A percentile compares a stretch with the other conserved stretches of the same genome.
Conservation (phyloP, 768 basidiomycete genomes). For the Aureoboletus auriporus region DNA sequence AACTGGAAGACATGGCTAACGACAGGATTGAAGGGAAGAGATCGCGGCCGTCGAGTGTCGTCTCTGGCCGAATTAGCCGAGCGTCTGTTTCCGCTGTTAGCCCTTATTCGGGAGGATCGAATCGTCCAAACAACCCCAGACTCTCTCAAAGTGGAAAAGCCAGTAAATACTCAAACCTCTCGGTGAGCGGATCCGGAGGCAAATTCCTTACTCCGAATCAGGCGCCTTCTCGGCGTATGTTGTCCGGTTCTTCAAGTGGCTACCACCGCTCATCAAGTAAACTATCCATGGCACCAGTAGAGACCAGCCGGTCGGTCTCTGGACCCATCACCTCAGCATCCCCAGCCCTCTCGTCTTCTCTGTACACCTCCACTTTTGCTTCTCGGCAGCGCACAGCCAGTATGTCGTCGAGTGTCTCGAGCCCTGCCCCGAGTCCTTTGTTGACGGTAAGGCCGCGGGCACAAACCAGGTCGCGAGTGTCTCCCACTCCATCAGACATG, state of each 20-base stretch:
- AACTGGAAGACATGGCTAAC: slow-evolving; percentile 76
- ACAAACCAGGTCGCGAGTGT: slow-evolving; percentile 44
- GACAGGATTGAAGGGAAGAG: slow-evolving; percentile 60
- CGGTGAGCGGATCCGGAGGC: slow-evolving; percentile 32
- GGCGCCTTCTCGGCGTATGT: slow-evolving; percentile 42
- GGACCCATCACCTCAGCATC: slow-evolving; percentile 52
- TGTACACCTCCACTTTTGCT: slow-evolving; percentile 68
- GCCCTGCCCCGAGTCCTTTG: slow-evolving; percentile 30
- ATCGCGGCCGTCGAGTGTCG: slow-evolving; percentile 61
- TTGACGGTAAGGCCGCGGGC: slow-evolving; percentile 36
- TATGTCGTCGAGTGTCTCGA: slow-evolving; percentile 42
- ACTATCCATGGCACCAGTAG: slow-evolving; percentile 40
- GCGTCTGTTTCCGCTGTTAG: slow-evolving; percentile 44
- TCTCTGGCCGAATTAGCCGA: slow-evolving; percentile 59
- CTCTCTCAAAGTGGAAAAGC: slow-evolving; percentile 22
- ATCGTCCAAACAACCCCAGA: slow-evolving; percentile 9
- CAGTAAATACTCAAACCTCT: slow-evolving; percentile 28
- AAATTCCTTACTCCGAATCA: slow-evolving; percentile 45
- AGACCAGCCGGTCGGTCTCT: slow-evolving; percentile 63
- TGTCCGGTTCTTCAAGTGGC: slow-evolving; percentile 44
- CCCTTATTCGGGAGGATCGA: slow-evolving; percentile 19
- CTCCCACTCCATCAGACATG: slow-evolving; percentile 62
- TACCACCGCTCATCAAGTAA: slow-evolving; percentile 55
- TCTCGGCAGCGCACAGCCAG: slow-evolving; percentile 83
- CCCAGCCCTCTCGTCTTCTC: slow-evolving; percentile 25